A percentile compares a stretch with the other conserved stretches of the same genome.
These are phyloP conservation scores for Aspergillus arachidicola DNA, from an alignment of 2,329 filamentous ascomycete genomes.

Conservation along the genomic window DNA sequence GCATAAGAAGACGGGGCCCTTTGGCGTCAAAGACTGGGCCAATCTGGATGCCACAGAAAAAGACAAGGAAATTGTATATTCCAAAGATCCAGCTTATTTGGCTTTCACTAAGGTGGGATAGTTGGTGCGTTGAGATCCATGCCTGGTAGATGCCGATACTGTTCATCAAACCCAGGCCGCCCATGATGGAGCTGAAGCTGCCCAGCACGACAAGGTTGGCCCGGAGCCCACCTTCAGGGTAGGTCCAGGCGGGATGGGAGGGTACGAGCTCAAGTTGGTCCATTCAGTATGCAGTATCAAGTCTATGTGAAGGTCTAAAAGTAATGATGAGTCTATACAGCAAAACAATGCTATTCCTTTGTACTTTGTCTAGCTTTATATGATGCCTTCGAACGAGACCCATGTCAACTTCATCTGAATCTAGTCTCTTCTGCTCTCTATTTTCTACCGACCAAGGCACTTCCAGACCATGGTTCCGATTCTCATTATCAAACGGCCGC, in stretches of 20 bases:
- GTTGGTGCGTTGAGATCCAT: constrained; percentile 18
- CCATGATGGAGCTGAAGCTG: constrained; percentile 35
- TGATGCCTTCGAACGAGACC: background rate
- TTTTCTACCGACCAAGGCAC: background rate
- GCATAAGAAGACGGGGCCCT: constrained; percentile 28
- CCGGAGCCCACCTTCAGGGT: constrained; percentile 27
- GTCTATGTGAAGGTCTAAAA: background rate
- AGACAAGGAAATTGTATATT: constrained; percentile 31
- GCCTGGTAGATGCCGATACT: constrained; percentile 30
- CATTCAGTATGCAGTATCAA: background rate
- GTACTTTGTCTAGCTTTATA: background rate
- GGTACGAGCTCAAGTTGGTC: background rate
- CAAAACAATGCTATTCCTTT: background rate
- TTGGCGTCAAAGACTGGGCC: constrained; percentile 36
- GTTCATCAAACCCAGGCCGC: constrained; percentile 43
- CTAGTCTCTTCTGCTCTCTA: background rate
- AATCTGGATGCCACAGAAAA: constrained; percentile 30
- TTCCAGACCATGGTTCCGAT: background rate
- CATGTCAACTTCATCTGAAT: background rate
- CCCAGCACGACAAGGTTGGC: constrained; percentile 47
- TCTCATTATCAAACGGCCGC: background rate
- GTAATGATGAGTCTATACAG: background rate
- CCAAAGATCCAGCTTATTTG: constrained; percentile 34
- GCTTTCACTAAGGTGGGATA: constrained; percentile 12
- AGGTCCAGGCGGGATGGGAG: background rate